Conservation (phyloP, 1,284 basidiomycete genomes). For the Trichosporon coremiiforme region DNA sequence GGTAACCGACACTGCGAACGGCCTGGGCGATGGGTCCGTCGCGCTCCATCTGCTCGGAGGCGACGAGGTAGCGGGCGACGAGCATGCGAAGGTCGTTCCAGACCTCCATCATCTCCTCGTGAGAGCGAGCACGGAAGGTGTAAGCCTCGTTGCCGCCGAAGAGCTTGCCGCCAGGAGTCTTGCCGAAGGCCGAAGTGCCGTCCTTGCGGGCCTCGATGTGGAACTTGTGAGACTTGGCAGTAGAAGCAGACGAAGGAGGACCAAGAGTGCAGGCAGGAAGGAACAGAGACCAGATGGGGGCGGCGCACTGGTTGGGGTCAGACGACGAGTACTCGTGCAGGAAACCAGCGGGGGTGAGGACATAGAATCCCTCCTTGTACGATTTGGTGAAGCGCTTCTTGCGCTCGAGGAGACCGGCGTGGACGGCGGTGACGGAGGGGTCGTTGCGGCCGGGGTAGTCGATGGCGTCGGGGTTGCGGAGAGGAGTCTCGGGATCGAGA, state of each 20-base stretch:
- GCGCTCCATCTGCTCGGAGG: conserved; percentile 90
- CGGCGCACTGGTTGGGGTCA: conserved; percentile 68
- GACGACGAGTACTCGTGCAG: conserved; percentile 86
- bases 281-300: conserved; percentile 87
- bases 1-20: conserved; percentile 75
- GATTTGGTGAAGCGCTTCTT: conserved; percentile 95
- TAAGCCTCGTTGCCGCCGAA: conserved; percentile 66
- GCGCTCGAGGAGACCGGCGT: conserved; percentile 88
- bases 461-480: conserved; percentile 77
- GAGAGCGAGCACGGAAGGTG: conserved; percentile 85
- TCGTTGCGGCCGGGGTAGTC: conserved; percentile 93
- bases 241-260: conserved; percentile 72
- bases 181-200: conserved; percentile 57
- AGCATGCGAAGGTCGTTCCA: conserved; percentile 99
- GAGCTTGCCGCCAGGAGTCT: conserved; percentile 67
- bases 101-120: conserved; percentile 99
- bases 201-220: conserved; percentile 93
- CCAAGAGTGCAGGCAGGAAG: conserved; percentile 94
- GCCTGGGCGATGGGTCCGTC: conserved; percentile 91
- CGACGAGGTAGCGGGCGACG: conserved; percentile 91
- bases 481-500: conserved; percentile 92
- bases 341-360: conserved; percentile 94
- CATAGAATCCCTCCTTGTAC: conserved; percentile 86
- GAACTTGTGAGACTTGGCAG: conserved; percentile 87
- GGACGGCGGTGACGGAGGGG: conserved; percentile 82